A percentile compares a stretch with the other conserved stretches of the same genome.
These are phyloP conservation scores for Starmerella stigmatis DNA, from an alignment of 805 yeast genomes.

Conservation along the genomic window DNA sequence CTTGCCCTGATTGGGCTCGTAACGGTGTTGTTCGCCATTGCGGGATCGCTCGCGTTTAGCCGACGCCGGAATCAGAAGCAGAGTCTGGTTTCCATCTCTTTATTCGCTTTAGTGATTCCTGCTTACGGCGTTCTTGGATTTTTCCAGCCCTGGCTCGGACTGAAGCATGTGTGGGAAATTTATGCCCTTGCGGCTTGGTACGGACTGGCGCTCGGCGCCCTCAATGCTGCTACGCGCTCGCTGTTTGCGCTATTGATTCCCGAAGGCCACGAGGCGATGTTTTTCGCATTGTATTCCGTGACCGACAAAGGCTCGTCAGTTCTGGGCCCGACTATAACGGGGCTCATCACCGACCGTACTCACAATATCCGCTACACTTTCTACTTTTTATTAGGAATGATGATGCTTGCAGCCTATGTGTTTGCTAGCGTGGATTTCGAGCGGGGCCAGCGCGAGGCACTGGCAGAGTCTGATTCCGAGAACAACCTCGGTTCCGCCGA, in stretches of 20 bases:
- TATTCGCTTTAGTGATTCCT: slow-evolving; percentile 56
- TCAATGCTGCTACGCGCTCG: slow-evolving; percentile 59
- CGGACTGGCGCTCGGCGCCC: slow-evolving; percentile 64
- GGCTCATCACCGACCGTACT: slow-evolving; percentile 57
- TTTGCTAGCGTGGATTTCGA: slow-evolving; percentile 45
- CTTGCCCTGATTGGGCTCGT: slow-evolving; percentile 55
- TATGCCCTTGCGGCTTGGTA: slow-evolving; percentile 61
- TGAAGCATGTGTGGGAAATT: slow-evolving; percentile 58
- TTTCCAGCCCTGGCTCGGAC: slow-evolving; percentile 43
- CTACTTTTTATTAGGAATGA: slow-evolving; percentile 46
- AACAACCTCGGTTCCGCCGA: too few relatives aligned
- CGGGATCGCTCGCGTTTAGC: slow-evolving; percentile 54
- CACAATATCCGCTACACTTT: slow-evolving; percentile 68
- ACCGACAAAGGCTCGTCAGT: slow-evolving; percentile 75
- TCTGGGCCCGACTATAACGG: slow-evolving; percentile 64
- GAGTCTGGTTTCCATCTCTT: slow-evolving; percentile 43
- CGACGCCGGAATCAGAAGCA: slow-evolving; percentile 33
- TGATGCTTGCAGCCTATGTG: slow-evolving; percentile 49
- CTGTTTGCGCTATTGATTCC: slow-evolving; percentile 62
- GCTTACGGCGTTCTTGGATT: slow-evolving; percentile 63
- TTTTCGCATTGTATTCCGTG: slow-evolving; percentile 63
- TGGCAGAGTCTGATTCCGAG: slow-evolving; percentile 5
- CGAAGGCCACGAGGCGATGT: slow-evolving; percentile 60
- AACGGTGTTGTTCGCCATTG: slow-evolving; percentile 56
- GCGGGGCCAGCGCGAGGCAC: slow-evolving; percentile 51